Evolutionary conservation across 1,284 basidiomycete genomes (phyloP).

Genomic region (Heterobasidion irregulare): DNA sequence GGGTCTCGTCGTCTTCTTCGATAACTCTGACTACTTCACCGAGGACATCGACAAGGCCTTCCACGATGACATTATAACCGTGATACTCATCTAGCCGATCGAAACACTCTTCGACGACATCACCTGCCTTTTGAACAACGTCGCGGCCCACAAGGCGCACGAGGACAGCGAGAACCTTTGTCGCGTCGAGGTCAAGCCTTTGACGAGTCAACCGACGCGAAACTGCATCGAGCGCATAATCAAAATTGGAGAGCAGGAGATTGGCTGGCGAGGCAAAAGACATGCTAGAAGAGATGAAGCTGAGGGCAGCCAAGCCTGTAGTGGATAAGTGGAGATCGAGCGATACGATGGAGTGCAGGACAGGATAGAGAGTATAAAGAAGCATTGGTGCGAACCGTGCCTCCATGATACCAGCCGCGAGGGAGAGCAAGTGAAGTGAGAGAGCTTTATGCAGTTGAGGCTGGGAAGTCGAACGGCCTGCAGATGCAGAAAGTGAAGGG

Average conservation of each 20-base stretch:
- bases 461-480: constrained; percentile 22
- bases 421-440: constrained; percentile 63
- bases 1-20: constrained; percentile 38
- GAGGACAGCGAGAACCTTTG: constrained; percentile 74
- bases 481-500: constrained; percentile 9
- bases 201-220: constrained; percentile 71
- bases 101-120: constrained; percentile 92
- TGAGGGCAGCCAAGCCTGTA: constrained; percentile 64
- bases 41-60: constrained; percentile 83
- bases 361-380: constrained; percentile 73
- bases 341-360: constrained; percentile 78
- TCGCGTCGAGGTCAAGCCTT: constrained; percentile 73
- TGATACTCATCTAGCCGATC: constrained; percentile 91
- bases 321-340: constrained; percentile 55
- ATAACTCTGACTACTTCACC: constrained; percentile 69
- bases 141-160: constrained; percentile 79
- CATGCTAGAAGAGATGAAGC: constrained; percentile 57
- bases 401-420: constrained; percentile 61
- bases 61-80: constrained; percentile 79
- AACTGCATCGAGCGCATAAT: constrained; percentile 86
- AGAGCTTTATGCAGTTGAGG: constrained; percentile 50
- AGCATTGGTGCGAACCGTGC: constrained; percentile 65
- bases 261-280: constrained; percentile 82
- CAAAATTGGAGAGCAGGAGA: constrained; percentile 85
- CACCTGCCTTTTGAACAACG: constrained; percentile 80